Conservation (phyloP, 1,284 basidiomycete species). For the Moesziomyces aphidis region DNA sequence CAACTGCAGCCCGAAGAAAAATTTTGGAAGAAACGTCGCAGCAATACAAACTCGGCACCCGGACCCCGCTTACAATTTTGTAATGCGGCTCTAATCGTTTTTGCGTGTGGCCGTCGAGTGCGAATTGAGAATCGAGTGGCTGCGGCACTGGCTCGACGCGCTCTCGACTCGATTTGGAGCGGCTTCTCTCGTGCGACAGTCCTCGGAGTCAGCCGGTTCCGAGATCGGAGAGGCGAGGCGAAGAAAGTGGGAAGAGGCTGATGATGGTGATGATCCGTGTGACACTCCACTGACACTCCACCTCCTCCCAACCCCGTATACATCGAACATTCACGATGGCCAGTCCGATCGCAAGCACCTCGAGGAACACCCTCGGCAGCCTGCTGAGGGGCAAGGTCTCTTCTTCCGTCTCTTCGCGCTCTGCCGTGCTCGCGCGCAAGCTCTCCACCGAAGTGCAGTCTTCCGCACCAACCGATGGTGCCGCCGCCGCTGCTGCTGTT, state of each 20-base stretch:
- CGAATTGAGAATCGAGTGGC: slow-evolving; percentile 14
- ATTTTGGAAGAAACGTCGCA: slow-evolving; percentile 35
- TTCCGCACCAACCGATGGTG: slow-evolving; percentile 6
- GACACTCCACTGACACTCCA: background rate
- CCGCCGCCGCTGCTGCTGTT: slow-evolving; percentile 2
- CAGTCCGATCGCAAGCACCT: slow-evolving; percentile 49
- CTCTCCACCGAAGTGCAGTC: slow-evolving; percentile 17
- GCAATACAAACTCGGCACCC: background rate
- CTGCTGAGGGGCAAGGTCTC: slow-evolving; percentile 20
- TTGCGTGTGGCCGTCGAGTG: background rate
- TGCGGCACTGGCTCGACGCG: slow-evolving; percentile 37
- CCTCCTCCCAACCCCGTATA: too few species aligned
- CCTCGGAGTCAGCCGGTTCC: background rate
- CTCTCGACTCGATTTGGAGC: background rate
- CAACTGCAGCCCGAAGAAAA: slow-evolving; percentile 26
- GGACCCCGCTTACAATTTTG: background rate
- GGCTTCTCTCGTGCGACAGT: background rate
- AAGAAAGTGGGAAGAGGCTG: background rate
- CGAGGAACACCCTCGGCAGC: slow-evolving; percentile 43
- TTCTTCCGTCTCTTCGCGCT: slow-evolving; percentile 10
- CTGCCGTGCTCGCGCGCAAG: slow-evolving; percentile 8
- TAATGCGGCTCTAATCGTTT: background rate
- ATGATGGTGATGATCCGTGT: too few species aligned
- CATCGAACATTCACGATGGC: slow-evolving; percentile 23
- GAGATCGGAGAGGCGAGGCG: background rate